Evolutionary conservation across 169 alveolate genomes (phyloP).

Genomic region (Blepharisma undulans): DNA sequence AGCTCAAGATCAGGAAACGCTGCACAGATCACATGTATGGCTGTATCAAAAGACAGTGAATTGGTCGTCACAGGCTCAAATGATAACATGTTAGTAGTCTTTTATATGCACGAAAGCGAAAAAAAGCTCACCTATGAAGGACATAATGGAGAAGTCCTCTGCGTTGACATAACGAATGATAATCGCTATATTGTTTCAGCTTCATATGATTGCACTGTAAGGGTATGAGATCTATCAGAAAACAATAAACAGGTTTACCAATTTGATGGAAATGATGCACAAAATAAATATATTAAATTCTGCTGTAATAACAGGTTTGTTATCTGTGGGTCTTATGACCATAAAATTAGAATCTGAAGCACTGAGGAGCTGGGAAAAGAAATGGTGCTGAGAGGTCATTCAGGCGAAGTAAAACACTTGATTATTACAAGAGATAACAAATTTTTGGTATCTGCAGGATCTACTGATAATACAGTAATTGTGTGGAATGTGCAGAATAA

Average conservation of each 20-base stretch:
- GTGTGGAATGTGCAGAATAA: not conserved
- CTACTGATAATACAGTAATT: not conserved
- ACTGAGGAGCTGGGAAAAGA: not conserved
- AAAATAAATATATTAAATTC: not conserved
- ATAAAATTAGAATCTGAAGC: slow-evolving; percentile 6
- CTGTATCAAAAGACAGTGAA: not conserved
- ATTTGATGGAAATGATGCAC: slow-evolving; percentile 39
- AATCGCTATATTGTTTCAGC: slow-evolving; percentile 44
- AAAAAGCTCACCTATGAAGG: not conserved
- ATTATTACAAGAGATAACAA: not conserved
- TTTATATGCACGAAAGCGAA: not conserved
- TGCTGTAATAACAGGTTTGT: not conserved
- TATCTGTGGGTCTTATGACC: slow-evolving; percentile 1
- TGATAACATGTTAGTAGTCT: not conserved
- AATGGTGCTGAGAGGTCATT: not conserved
- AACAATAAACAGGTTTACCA: not conserved
- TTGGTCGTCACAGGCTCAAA: not conserved
- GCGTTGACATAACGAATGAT: not conserved
- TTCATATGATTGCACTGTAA: slow-evolving; percentile 52
- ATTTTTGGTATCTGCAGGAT: not conserved
- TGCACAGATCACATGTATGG: not conserved
- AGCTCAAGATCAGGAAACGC: too few species aligned
- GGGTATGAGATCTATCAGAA: slow-evolving; percentile 52
- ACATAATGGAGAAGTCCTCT: not conserved
- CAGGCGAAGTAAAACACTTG: not conserved